Evolutionary conservation across 306 rosid species (phyloP).

Genomic region (Cicer judaicum): DNA sequence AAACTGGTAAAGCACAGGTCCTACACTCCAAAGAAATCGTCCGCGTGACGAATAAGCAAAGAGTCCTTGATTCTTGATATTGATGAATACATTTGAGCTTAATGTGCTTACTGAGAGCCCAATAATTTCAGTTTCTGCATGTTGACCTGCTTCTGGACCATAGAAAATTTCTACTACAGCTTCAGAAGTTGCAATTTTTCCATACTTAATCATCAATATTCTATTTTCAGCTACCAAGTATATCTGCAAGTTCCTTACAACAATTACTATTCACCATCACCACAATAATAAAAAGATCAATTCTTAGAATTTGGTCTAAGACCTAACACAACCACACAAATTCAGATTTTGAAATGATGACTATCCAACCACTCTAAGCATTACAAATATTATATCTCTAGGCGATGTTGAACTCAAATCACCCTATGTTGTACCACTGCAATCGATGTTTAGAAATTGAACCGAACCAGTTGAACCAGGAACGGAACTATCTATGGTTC

Average conservation of each 20-base stretch:
- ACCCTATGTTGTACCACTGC: no score
- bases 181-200: constrained; percentile 46
- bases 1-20: constrained; percentile 68
- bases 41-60: constrained; percentile 61
- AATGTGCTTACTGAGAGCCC: constrained; percentile 75
- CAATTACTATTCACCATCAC: constrained; percentile 7
- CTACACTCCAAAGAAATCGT: constrained; percentile 70
- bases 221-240: constrained; percentile 76
- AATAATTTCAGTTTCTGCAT: constrained; percentile 54
- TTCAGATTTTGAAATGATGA: no score
- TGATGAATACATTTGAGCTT: constrained; percentile 61
- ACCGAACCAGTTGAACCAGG: no score
- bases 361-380: no score
- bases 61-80: constrained; percentile 62
- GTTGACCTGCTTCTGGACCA: constrained; percentile 53
- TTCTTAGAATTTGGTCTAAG: no score
- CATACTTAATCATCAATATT: constrained; percentile 62
- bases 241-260: constrained; percentile 53
- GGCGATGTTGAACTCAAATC: no score
- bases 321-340: no score
- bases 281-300: background rate
- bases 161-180: constrained; percentile 58
- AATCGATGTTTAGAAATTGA: no score
- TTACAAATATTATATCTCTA: no score
- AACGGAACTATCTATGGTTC: no score